Conservation (phyloP, 1,284 basidiomycete genomes). For the Peniophora sp. region DNA sequence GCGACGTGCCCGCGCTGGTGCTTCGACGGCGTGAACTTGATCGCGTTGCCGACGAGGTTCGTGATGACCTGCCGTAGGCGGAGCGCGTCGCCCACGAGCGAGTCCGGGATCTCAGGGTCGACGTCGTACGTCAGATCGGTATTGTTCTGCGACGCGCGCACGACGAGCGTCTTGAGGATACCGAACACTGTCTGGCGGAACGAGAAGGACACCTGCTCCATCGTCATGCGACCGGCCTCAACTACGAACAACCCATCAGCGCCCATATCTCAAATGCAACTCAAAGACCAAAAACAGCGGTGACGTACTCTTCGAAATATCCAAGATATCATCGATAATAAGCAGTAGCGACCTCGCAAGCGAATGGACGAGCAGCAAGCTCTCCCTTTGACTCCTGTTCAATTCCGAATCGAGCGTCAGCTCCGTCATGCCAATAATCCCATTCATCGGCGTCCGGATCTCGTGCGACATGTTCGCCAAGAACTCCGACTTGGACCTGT, state of each 20-base stretch:
- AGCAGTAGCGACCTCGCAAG: conserved; percentile 89
- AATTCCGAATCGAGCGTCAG: conserved; percentile 91
- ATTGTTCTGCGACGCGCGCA: conserved; percentile 96
- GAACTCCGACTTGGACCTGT: conserved; percentile 96
- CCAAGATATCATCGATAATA: conserved; percentile 97
- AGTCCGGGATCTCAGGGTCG: conserved; percentile 93
- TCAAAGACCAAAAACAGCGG: conserved; percentile 2
- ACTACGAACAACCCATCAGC: conserved; percentile 39
- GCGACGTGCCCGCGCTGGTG: conserved; percentile 86
- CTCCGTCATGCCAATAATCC: conserved; percentile 99
- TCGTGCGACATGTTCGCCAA: conserved; percentile 97
- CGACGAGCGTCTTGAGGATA: conserved; percentile 96
- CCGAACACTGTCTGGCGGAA: conserved; percentile 94
- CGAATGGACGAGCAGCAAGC: conserved; percentile 91
- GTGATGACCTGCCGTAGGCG: conserved; percentile 91
- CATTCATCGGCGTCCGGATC: conserved; percentile 96
- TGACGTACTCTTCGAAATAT: conserved; percentile 91
- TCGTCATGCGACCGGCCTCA: conserved; percentile 98
- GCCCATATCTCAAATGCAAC: conserved; percentile 7
- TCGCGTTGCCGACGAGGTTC: conserved; percentile 90
- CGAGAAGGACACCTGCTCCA: conserved; percentile 99
- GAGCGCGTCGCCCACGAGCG: conserved; percentile 94
- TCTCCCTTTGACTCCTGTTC: conserved; percentile 87
- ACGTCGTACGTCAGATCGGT: conserved; percentile 96
- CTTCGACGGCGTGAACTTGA: conserved; percentile 90